A percentile compares a stretch with the other conserved stretches of the same genome.
Conservation (phyloP, 805 yeast species). For the Lachancea lanzarotensis region DNA sequence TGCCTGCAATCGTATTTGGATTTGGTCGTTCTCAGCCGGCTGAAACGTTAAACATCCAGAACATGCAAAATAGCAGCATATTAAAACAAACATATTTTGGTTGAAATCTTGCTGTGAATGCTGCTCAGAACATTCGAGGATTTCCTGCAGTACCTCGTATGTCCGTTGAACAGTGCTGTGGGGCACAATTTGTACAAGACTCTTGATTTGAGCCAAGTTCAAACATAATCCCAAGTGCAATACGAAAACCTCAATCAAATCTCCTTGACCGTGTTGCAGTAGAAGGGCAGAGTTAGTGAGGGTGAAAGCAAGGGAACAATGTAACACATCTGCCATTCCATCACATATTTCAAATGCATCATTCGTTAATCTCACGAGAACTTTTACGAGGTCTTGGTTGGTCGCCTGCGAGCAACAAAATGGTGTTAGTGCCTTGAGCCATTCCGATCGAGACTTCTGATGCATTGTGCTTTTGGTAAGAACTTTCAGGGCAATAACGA, state of each 20-base stretch:
- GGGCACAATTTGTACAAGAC: not conserved
- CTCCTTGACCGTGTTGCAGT: not conserved
- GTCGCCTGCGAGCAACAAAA: not conserved
- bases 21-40: not conserved
- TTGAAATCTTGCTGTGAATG: not conserved
- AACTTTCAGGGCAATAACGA: not conserved
- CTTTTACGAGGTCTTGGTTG: conserved; percentile 13
- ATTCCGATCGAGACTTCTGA: not conserved
- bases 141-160: not conserved
- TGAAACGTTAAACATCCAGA: not conserved
- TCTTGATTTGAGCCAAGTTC: conserved; percentile 2
- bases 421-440: not conserved
- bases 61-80: conserved; percentile 2
- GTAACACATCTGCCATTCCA: not conserved
- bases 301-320: not conserved
- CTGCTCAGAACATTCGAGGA: not conserved
- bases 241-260: conserved; percentile 4
- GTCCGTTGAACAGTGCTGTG: not conserved
- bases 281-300: not conserved
- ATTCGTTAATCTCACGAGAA: conserved; percentile 22
- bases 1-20: not conserved
- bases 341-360: not conserved
- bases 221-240: conserved; percentile 9
- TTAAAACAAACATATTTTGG: conserved; percentile 5
- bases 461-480: not conserved